These are phyloP conservation scores for Fistulinella cinereoalba DNA, from an alignment of 1,284 basidiomycete species.

Conservation along the genomic window DNA sequence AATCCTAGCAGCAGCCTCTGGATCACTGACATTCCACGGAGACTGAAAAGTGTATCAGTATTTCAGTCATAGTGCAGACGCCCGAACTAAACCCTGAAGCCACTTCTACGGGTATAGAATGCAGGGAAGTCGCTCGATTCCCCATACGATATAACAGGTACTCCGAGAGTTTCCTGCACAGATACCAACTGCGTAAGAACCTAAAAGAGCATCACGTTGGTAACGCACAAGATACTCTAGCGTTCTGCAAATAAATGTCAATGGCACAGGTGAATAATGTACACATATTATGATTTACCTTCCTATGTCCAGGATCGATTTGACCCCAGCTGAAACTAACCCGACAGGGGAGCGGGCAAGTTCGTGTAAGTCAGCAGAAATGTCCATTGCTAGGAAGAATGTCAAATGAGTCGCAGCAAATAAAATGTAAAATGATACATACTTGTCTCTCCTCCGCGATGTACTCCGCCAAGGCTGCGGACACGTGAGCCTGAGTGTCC, in stretches of 20 bases:
- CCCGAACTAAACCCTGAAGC: conserved; percentile 57
- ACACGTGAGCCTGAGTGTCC: conserved; percentile 15
- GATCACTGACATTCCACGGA: conserved; percentile 66
- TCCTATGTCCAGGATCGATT: conserved; percentile 94
- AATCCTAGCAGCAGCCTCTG: conserved; percentile 63
- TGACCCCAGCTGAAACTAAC: conserved; percentile 91
- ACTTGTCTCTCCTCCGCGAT: conserved; percentile 89
- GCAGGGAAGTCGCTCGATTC: conserved; percentile 84
- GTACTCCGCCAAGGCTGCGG: conserved; percentile 81
- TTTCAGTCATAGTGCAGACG: not conserved
- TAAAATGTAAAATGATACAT: conserved; percentile 27
- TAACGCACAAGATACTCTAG: conserved; percentile 83
- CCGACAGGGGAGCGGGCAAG: conserved; percentile 83
- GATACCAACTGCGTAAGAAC: not conserved
- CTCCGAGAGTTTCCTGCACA: conserved; percentile 89
- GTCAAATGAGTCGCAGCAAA: not conserved
- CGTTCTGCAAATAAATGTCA: conserved; percentile 51
- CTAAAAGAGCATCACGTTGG: not conserved
- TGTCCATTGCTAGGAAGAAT: conserved; percentile 73
- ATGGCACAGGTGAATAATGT: not conserved
- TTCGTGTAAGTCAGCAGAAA: conserved; percentile 90
- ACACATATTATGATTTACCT: conserved; percentile 39
- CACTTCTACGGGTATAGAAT: conserved; percentile 87
- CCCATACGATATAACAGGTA: conserved; percentile 85
- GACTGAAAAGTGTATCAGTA: conserved; percentile 42